Evolutionary conservation across 2,329 filamentous ascomycete species (phyloP), one percentile per base, ranked within the genome.

Genomic region (Aspergillus hiratsukae): DNA sequence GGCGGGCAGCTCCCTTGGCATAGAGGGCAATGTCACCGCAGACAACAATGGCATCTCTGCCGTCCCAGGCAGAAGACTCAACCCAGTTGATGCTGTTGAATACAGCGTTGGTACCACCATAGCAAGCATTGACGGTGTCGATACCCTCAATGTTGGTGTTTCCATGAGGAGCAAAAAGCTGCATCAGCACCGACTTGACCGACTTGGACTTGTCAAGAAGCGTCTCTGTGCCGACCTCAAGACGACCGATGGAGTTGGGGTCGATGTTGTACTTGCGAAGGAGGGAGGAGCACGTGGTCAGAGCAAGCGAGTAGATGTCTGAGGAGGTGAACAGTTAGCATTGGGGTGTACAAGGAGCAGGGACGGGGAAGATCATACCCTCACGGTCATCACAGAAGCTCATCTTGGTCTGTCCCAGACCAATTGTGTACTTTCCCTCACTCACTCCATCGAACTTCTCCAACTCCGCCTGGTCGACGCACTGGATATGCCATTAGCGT

Each of bases 391-490:
- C 90, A 75, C 90, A 93, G 79, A 94, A 94, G 81, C 86, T 87
- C 90, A 94, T 94, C 80, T 89, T 91, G 72, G 88, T 93, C 83
- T 94, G 90, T 69, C 90, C 90, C 56, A 94, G 87, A 75, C 90
- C 90, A 78, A 94, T 93, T 70, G 90, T 94, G 82, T 94, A 94
- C 80, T 94, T 94, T 65, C 90, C 90, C 56, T 85, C 75, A 73
- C 83, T 83, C 69, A 90, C 89, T 74, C 89, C 89, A 84, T 94
- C 90, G 78, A 91, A 90, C 78, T 90, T 89, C 76, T 93, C 89
- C 61, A 94, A 84, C 75, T 92, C 89, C 56, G 80, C 75, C 79
- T 94, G 90, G 72, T 92, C 88, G 69, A 94, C 89, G 78, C 90
- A 94, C 89, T 93, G 60, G 14, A 55, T 43, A 48, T 14, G 45